These are phyloP conservation scores for Fomitopsis pulvina DNA, from an alignment of 768 basidiomycete genomes.

Conservation along the genomic window DNA sequence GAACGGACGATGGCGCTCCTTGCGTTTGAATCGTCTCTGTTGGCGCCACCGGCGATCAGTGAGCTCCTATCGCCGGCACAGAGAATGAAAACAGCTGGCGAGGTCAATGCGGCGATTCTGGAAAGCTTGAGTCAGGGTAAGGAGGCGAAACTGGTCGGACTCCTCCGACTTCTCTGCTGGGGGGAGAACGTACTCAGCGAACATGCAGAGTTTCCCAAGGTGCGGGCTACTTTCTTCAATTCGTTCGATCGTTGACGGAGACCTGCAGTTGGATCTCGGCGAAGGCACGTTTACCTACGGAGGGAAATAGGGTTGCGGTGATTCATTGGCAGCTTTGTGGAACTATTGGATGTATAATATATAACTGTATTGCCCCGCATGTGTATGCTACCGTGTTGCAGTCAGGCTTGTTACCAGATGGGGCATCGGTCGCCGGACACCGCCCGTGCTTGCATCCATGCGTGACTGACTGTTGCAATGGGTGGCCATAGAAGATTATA, in stretches of 20 bases:
- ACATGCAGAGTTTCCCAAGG: conserved; percentile 75
- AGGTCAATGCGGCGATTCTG: conserved; percentile 93
- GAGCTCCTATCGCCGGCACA: conserved; percentile 82
- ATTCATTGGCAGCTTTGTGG: neutral
- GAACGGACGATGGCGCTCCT: conserved; percentile 94
- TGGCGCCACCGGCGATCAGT: conserved; percentile 59
- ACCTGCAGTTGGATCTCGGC: conserved; percentile 17
- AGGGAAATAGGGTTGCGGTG: neutral
- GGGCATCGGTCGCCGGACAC: neutral
- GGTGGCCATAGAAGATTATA: too few species aligned
- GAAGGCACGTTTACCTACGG: conserved; percentile 17
- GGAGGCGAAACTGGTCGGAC: conserved; percentile 80
- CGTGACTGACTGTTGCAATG: too few species aligned
- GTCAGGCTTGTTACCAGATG: neutral
- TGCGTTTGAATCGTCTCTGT: conserved; percentile 63
- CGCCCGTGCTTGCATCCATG: too few species aligned
- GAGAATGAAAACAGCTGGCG: conserved; percentile 89
- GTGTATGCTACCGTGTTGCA: neutral
- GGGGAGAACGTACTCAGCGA: conserved; percentile 77
- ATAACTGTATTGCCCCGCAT: neutral
- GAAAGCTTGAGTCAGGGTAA: conserved; percentile 88
- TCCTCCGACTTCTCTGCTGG: conserved; percentile 84
- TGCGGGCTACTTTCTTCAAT: conserved; percentile 29
- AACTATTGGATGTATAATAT: conserved; percentile 1
- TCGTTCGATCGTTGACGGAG: conserved; percentile 2